Percentiles rank a stretch among this genome's conserved stretches.
Evolutionary conservation across 345 rosid species (phyloP).

Genomic region (Ailanthus altissimus): DNA sequence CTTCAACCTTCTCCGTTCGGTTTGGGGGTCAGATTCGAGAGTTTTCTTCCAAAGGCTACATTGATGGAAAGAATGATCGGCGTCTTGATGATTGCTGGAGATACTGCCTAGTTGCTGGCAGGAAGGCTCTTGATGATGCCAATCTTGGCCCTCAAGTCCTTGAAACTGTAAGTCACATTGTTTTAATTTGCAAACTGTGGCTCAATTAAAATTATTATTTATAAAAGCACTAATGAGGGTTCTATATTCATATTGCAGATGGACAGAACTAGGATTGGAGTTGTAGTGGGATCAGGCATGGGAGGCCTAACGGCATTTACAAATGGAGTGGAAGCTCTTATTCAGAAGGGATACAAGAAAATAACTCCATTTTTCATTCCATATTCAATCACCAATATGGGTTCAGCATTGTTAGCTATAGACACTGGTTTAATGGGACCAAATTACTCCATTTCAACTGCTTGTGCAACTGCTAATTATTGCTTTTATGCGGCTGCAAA

Average conservation of each 20-base stretch:
- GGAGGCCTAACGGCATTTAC: slow-evolving; percentile 61
- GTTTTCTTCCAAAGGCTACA: slow-evolving; percentile 63
- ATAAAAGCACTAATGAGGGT: neutral
- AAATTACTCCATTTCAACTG: slow-evolving; percentile 65
- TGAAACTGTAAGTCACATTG: slow-evolving; percentile 38
- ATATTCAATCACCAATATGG: slow-evolving; percentile 64
- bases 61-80: slow-evolving; percentile 63
- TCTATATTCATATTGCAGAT: slow-evolving; percentile 33
- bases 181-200: neutral
- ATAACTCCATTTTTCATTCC: slow-evolving; percentile 67
- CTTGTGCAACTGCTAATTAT: slow-evolving; percentile 66
- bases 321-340: slow-evolving; percentile 52
- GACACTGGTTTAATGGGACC: slow-evolving; percentile 72
- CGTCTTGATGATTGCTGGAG: slow-evolving; percentile 74
- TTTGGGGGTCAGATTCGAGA: slow-evolving; percentile 67
- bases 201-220: neutral
- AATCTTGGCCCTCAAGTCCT: slow-evolving; percentile 51
- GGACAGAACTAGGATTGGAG: slow-evolving; percentile 61
- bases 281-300: slow-evolving; percentile 69
- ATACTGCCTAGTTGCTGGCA: slow-evolving; percentile 69
- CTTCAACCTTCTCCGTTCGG: slow-evolving; percentile 51
- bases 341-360: slow-evolving; percentile 58
- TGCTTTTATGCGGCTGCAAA: slow-evolving; percentile 62
- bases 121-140: slow-evolving; percentile 55
- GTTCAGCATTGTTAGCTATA: slow-evolving; percentile 64